A percentile compares a stretch with the other conserved stretches of the same genome.
These are phyloP conservation scores for Geotrichum europaeum DNA, from an alignment of 1,139 yeast genomes.

Conservation along the genomic window DNA sequence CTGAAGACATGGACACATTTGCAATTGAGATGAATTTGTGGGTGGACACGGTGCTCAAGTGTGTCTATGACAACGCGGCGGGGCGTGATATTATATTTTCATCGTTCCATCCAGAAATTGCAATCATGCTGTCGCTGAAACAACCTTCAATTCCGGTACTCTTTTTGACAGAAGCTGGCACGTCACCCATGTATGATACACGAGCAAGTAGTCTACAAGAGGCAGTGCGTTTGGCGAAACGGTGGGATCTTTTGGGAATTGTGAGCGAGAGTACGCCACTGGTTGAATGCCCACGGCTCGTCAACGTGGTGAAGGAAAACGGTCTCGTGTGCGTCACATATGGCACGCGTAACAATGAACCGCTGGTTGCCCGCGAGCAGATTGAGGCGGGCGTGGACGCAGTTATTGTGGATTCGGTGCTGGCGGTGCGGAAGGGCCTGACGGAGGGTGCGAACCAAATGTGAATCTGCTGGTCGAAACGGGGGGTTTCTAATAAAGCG, in stretches of 20 bases:
- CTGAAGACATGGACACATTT: conserved; percentile 80
- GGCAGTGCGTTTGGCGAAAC: conserved; percentile 84
- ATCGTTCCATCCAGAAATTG: conserved; percentile 91
- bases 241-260: conserved; percentile 89
- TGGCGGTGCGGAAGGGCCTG: conserved; percentile 85
- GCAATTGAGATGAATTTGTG: conserved; percentile 81
- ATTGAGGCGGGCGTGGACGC: conserved; percentile 97
- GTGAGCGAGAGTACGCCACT: conserved; percentile 86
- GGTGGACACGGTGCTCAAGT: conserved; percentile 64
- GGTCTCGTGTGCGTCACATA: conserved; percentile 94
- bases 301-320: conserved; percentile 79
- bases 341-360: conserved; percentile 79
- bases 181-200: conserved; percentile 76
- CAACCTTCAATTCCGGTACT: conserved; percentile 81
- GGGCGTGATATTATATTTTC: conserved; percentile 88
- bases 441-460: conserved; percentile 23
- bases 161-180: conserved; percentile 85
- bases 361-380: conserved; percentile 77
- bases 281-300: conserved; percentile 80
- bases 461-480: neutral
- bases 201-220: conserved; percentile 85
- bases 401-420: conserved; percentile 89
- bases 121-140: conserved; percentile 76
- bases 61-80: conserved; percentile 69
- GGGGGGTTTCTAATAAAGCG: too few relatives aligned